phyloP scores from a whole-genome alignment of 345 rosid species.

The Reutealis trisperma region DNA sequence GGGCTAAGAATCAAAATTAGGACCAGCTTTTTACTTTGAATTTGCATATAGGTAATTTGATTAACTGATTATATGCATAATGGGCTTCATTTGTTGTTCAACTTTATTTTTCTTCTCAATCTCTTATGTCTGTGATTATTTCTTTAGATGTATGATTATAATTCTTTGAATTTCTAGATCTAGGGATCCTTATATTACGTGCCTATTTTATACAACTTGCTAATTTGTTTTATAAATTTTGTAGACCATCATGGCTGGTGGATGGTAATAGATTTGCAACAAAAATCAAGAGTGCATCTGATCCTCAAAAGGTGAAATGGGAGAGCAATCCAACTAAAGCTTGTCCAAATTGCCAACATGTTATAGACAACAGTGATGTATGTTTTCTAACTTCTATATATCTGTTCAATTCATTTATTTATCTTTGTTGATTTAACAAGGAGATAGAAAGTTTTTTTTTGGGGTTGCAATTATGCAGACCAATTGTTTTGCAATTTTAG shows the following conservation, averaged over 20 bases:
- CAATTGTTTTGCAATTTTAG: background rate
- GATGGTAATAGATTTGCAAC: slow-evolving; percentile 79
- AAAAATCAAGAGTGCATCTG: slow-evolving; percentile 83
- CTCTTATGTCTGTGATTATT: background rate
- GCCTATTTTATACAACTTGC: background rate
- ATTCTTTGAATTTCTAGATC: background rate
- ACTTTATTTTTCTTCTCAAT: background rate
- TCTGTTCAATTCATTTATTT: background rate
- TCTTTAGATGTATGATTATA: background rate
- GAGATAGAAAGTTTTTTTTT: background rate
- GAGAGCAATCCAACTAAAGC: slow-evolving; percentile 80
- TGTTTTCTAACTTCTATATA: slow-evolving; percentile 2
- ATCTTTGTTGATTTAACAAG: background rate
- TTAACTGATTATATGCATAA: background rate
- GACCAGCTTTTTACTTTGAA: background rate
- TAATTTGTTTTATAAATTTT: slow-evolving; percentile 11
- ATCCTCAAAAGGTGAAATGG: slow-evolving; percentile 59
- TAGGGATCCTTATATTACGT: background rate
- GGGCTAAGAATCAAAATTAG: background rate
- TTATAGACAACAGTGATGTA: slow-evolving; percentile 91
- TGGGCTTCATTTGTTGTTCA: background rate
- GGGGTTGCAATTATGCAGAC: background rate
- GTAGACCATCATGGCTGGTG: slow-evolving; percentile 83
- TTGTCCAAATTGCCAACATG: slow-evolving; percentile 76
- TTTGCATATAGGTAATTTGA: background rate